These are phyloP conservation scores for Pyrenophora tritici-repentis DNA, from an alignment of 2,329 filamentous ascomycete genomes.

Conservation along the genomic window DNA sequence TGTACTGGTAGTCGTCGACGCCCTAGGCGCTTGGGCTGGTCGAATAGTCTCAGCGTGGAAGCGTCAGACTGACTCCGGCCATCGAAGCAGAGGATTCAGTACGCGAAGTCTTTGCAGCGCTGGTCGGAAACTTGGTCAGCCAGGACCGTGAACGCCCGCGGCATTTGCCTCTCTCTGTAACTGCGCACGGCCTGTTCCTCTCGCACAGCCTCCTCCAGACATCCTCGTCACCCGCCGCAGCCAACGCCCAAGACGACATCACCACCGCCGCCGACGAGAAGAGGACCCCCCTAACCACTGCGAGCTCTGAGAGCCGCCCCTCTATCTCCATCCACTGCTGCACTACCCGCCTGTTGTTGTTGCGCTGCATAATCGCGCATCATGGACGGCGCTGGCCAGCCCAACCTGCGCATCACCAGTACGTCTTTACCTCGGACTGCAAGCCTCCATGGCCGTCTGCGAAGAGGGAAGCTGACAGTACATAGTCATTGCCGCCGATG, in stretches of 20 bases:
- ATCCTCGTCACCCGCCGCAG: conserved; percentile 28
- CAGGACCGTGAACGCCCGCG: conserved; percentile 23
- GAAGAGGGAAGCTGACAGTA: conserved; percentile 29
- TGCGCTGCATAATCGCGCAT: conserved; percentile 22
- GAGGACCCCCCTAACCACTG: conserved; percentile 12
- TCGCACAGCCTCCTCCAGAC: conserved; percentile 41
- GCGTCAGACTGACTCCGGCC: conserved; percentile 4
- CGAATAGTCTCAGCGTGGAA: neutral
- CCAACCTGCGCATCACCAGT: conserved; percentile 95
- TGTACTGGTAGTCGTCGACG: neutral
- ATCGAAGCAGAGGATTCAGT: conserved; percentile 26
- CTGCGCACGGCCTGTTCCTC: conserved; percentile 24
- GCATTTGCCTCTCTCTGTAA: conserved; percentile 33
- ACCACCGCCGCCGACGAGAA: conserved; percentile 5
- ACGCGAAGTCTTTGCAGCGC: conserved; percentile 20
- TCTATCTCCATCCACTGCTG: neutral
- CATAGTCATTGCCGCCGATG: conserved; percentile 95
- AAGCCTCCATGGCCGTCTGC: conserved; percentile 2
- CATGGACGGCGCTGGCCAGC: conserved; percentile 59
- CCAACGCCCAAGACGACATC: conserved; percentile 14
- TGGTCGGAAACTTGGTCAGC: conserved; percentile 21
- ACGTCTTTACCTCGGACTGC: conserved; percentile 46
- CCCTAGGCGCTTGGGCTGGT: conserved; percentile 5
- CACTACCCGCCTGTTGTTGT: neutral
- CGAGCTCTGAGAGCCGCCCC: conserved; percentile 43